phyloP scores from a whole-genome alignment of 176 grass and related monocot species.

The Juncus inflexus region DNA sequence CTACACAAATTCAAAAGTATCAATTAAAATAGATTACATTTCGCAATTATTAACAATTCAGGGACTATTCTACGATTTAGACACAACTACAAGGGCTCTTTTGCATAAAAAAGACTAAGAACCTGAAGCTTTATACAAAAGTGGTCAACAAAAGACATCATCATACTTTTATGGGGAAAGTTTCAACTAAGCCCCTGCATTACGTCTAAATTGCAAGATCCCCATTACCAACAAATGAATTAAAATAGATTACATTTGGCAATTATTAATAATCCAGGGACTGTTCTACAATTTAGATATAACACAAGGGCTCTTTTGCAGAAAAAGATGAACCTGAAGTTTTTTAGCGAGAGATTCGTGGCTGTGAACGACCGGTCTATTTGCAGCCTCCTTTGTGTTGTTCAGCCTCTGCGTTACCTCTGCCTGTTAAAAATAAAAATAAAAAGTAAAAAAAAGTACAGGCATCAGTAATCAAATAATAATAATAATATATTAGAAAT shows the following conservation, averaged over 20 bases:
- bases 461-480: not conserved
- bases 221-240: not conserved
- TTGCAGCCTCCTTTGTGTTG: slow-evolving; percentile 72
- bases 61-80: not conserved
- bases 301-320: not conserved
- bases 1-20: too few species aligned
- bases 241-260: not conserved
- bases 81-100: not conserved
- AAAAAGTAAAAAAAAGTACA: not conserved
- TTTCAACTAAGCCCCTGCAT: too few species aligned
- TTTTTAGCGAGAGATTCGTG: slow-evolving; percentile 95
- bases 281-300: not conserved
- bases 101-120: not conserved
- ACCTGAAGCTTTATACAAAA: slow-evolving; percentile 69
- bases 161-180: too few species aligned
- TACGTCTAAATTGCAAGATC: too few species aligned
- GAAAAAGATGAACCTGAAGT: slow-evolving; percentile 54
- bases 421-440: slow-evolving; percentile 41
- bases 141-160: too few species aligned
- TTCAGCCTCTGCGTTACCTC: slow-evolving; percentile 80
- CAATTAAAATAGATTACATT: not conserved
- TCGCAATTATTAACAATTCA: not conserved
- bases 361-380: slow-evolving; percentile 61
- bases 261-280: not conserved
- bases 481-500: not conserved